Evolutionary conservation across 148 eudicot genomes (phyloP), one percentile per base, ranked within the genome.

Genomic region (Heliamphora exappendiculata): DNA sequence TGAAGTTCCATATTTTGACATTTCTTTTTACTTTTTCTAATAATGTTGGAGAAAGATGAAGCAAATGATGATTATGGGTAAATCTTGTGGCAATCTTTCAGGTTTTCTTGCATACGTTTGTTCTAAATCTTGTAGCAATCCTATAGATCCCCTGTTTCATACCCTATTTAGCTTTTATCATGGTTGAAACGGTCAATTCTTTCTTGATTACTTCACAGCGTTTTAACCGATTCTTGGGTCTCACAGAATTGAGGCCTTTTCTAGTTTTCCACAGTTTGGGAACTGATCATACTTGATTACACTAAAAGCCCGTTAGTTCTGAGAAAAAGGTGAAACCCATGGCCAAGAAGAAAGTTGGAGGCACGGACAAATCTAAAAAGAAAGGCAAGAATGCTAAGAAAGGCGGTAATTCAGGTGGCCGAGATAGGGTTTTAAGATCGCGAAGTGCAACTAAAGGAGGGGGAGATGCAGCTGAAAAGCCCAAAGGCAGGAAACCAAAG

Each of bases 271-370:
- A n/a, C n/a, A n/a, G n/a, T n/a, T n/a, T n/a, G n/a, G n/a, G n/a
- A n/a, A n/a, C n/a, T n/a, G n/a, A n/a, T n/a, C n/a, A n/a, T n/a
- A n/a, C n/a, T n/a, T n/a, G n/a, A n/a, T n/a, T n/a, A n/a, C n/a
- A n/a, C n/a, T n/a, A n/a, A n/a, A n/a, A n/a, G n/a, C n/a, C n/a
- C 9, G 50, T 47, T 7, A 12, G 9, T 2, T 47, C 50, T 47
- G 10, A 54, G 26, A 39, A 39, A 29, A 41, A 67, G 50, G 8
- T 39, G 19, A 41, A 37, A 67, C n/a, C 31, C 28, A 67, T 41
- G 71, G 71, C 51, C n/a, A 41, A 4, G 29, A 67, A n/a, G 50
- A 41, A 41, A 67, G 71, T 67, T 42, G 71, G 31, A 39, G 33
- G 50, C 11, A 4, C 22, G 71, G 10, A 12, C 7, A 41, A 67